phyloP scores from a whole-genome alignment of 257 asterid genomes.

The Primulina eburnea region DNA sequence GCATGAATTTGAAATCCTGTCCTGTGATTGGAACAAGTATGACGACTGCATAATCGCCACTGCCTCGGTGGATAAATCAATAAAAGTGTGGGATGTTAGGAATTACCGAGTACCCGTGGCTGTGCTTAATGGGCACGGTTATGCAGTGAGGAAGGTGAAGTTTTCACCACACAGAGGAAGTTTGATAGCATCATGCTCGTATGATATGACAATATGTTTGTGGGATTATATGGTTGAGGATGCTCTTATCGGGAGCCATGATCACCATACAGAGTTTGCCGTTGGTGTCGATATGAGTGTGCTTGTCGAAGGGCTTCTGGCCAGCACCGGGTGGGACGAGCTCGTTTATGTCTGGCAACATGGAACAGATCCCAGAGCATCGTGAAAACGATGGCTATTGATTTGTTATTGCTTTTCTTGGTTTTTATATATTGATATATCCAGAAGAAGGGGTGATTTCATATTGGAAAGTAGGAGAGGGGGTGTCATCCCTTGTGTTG shows the following conservation, averaged over 20 bases:
- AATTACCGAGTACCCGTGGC: slow-evolving; percentile 79
- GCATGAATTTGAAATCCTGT: slow-evolving; percentile 81
- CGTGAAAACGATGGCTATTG: slow-evolving; percentile 35
- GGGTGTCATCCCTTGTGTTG: background rate
- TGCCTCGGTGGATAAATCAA: slow-evolving; percentile 84
- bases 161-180: slow-evolving; percentile 91
- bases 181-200: slow-evolving; percentile 76
- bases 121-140: slow-evolving; percentile 85
- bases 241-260: slow-evolving; percentile 80
- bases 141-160: slow-evolving; percentile 93
- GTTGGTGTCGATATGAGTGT: slow-evolving; percentile 98
- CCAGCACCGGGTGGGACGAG: slow-evolving; percentile 99
- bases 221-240: slow-evolving; percentile 99
- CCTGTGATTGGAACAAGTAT: slow-evolving; percentile 96
- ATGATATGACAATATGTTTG: slow-evolving; percentile 86
- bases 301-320: slow-evolving; percentile 90
- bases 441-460: background rate
- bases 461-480: background rate
- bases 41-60: slow-evolving; percentile 93
- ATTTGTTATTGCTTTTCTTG: background rate
- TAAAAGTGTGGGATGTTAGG: slow-evolving; percentile 96
- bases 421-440: slow-evolving; percentile 16
- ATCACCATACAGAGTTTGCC: slow-evolving; percentile 93
- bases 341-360: slow-evolving; percentile 95
- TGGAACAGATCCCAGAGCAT: slow-evolving; percentile 93